Evolutionary conservation across 2,329 filamentous ascomycete species (phyloP), one percentile per base, ranked within the genome.

Genomic region (Neurospora crassa): DNA sequence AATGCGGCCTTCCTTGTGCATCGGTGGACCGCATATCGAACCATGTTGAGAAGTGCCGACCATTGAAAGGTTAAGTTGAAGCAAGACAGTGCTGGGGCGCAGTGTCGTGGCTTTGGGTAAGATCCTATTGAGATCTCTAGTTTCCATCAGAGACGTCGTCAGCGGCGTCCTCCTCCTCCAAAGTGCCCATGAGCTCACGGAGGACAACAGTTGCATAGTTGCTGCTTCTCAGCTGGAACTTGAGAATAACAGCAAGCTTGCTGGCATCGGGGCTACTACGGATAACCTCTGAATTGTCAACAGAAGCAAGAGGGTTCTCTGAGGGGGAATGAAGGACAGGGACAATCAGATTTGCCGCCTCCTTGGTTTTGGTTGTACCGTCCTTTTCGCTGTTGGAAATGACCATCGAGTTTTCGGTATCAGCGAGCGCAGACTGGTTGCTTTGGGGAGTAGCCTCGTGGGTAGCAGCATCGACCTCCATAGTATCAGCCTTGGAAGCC

Each of bases 201-300:
- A 81, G 76, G 29, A 80, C 79, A 70, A 81, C 76, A 16, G 80
- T 81, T 1, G 80, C 80, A 67, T 81, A 81, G 74, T 80, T 81
- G 76, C 80, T 81, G 18, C 77, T 72, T 69, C 76, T 78, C 8
- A 81, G 75, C 43, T 79, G 78, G 71, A 81, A 81, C 71, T 80
- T 80, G 41, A 81, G 77, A 8, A 78, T 76, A 8, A 81, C 80
- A 20, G 80, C 80, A 72, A 81, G 78, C 72, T 80, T 79, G 68
- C 70, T 68, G 3, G 75, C 76, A n/a, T 47, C 43, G 5, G 72
- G 71, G 18, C 73, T 71, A 34, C 73, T 70, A 67, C 20, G 68
- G 70, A 76, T 73, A 37, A 76, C 75, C 18, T 77, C 76, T 5
- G 70, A 74, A 40, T 70, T 67, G 7, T 71, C 63, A n/a, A 70